Evolutionary conservation across 345 rosid species (phyloP).

Genomic region (Bruguiera gymnorhiza): DNA sequence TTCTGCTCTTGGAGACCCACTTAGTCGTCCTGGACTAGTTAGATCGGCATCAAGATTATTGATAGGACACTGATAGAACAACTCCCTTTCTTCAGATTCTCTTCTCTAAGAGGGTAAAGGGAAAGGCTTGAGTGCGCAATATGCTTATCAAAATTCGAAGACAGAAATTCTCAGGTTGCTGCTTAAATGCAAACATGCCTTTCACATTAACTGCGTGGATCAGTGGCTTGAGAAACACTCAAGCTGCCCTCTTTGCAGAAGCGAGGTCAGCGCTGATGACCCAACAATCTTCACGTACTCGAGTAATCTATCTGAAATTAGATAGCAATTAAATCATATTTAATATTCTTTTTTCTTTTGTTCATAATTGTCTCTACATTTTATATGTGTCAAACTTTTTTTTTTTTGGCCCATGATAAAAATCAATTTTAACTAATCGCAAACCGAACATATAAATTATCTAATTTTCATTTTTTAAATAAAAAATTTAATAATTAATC

Average conservation of each 20-base stretch:
- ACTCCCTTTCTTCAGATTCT: slow-evolving; percentile 84
- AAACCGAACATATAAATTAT: too few species aligned
- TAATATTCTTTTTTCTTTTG: too few species aligned
- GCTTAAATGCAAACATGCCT: slow-evolving; percentile 84
- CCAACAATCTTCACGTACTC: slow-evolving; percentile 43
- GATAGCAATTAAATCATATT: too few species aligned
- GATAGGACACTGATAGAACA: slow-evolving; percentile 68
- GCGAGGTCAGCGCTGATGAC: slow-evolving; percentile 51
- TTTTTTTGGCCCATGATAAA: too few species aligned
- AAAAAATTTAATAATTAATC: too few species aligned
- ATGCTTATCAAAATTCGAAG: slow-evolving; percentile 79
- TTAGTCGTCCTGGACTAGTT: slow-evolving; percentile 17
- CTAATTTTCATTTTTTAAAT: too few species aligned
- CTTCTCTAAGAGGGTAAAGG: slow-evolving; percentile 63
- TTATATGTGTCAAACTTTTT: too few species aligned
- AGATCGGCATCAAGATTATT: slow-evolving; percentile 48
- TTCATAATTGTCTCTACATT: too few species aligned
- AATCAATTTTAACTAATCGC: too few species aligned
- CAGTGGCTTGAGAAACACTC: slow-evolving; percentile 89
- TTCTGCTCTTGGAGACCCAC: neutral
- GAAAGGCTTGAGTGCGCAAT: slow-evolving; percentile 84
- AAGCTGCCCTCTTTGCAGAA: slow-evolving; percentile 81
- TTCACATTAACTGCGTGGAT: slow-evolving; percentile 77
- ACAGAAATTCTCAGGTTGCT: slow-evolving; percentile 66
- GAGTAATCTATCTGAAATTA: too few species aligned